Evolutionary conservation across 2,329 filamentous ascomycete genomes (phyloP).

Genomic region (Capronia epimyces): DNA sequence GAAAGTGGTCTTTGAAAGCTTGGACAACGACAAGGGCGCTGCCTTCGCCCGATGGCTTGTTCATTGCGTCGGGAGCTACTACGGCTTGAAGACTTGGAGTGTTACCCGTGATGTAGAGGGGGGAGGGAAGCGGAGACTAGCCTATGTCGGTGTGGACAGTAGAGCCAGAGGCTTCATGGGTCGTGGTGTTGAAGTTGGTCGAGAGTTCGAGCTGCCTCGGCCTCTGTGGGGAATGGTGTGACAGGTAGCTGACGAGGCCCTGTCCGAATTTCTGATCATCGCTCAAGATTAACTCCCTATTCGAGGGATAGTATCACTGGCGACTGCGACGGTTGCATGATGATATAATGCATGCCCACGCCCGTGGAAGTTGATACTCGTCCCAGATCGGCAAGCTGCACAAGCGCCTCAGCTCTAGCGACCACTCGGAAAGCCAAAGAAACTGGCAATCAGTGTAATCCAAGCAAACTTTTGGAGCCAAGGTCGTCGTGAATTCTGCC

Average conservation of each 20-base stretch:
- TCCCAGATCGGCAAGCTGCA: neutral
- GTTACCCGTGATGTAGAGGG: conserved; percentile 39
- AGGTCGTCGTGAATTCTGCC: too few species aligned
- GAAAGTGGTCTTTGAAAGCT: conserved; percentile 75
- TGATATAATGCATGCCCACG: neutral
- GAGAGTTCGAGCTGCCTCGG: conserved; percentile 31
- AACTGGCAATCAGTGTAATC: too few species aligned
- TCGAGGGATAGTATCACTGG: neutral
- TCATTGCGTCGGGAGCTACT: conserved; percentile 87
- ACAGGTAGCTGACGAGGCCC: neutral
- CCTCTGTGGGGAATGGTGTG: conserved; percentile 35
- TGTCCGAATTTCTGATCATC: neutral
- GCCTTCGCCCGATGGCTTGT: conserved; percentile 92
- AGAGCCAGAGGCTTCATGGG: conserved; percentile 40
- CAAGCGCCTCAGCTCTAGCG: neutral
- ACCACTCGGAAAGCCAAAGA: neutral
- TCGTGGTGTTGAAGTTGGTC: conserved; percentile 25
- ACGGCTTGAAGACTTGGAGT: conserved; percentile 78
- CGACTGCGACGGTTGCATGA: neutral
- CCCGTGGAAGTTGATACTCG: neutral
- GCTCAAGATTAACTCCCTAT: neutral
- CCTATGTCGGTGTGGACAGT: conserved; percentile 66
- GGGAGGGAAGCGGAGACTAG: conserved; percentile 46
- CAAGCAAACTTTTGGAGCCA: too few species aligned
- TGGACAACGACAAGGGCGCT: conserved; percentile 67